These are phyloP conservation scores for Ganoderma boninense DNA, from an alignment of 1,284 basidiomycete species.

Conservation along the genomic window DNA sequence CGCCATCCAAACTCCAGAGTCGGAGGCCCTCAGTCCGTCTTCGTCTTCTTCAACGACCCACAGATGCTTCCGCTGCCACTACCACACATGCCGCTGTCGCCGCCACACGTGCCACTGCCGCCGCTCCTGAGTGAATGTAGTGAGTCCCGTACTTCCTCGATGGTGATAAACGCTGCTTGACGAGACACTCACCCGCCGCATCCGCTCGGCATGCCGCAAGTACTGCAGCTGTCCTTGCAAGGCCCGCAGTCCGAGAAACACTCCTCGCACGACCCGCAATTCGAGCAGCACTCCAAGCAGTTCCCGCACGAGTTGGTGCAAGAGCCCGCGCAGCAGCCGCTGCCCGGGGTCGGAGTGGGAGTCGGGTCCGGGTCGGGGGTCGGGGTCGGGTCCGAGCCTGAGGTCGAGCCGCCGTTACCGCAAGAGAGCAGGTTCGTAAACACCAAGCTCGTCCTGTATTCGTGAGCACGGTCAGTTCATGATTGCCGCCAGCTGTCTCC, in stretches of 20 bases:
- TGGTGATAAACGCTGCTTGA: too few relatives aligned
- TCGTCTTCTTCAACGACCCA: neutral
- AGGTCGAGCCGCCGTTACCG: too few relatives aligned
- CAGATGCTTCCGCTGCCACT: neutral
- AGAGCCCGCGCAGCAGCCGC: neutral
- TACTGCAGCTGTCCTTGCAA: neutral
- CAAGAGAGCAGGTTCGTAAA: too few relatives aligned
- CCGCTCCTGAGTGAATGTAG: neutral
- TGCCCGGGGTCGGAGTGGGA: neutral
- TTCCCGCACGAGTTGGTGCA: neutral
- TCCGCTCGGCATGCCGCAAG: neutral
- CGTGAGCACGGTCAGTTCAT: neutral
- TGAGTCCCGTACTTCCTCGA: neutral
- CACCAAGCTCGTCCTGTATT: neutral
- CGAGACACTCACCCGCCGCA: neutral
- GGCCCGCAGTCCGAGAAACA: neutral
- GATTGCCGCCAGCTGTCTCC: too few relatives aligned
- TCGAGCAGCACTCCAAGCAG: neutral
- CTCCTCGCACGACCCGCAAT: neutral
- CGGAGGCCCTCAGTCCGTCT: neutral
- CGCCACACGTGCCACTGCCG: too few relatives aligned
- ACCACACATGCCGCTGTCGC: too few relatives aligned
- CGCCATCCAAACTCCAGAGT: neutral
- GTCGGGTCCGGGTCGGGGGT: neutral
- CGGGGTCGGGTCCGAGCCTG: too few relatives aligned